phyloP scores from a whole-genome alignment of 2,329 filamentous ascomycete species.

The Diaporthe australafricana region DNA sequence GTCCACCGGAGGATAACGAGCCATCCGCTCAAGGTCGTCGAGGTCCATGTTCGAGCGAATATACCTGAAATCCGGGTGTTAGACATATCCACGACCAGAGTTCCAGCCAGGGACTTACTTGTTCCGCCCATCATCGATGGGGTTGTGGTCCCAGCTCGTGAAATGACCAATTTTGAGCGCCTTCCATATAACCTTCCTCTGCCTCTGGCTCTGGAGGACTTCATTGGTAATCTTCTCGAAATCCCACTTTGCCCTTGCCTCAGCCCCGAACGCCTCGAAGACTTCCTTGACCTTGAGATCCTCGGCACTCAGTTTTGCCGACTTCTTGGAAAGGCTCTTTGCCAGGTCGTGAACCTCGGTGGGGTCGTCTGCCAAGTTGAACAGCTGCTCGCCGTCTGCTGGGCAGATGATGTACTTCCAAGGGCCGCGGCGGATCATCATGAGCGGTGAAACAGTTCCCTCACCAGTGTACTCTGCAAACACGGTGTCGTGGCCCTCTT shows the following conservation, averaged over 20 bases:
- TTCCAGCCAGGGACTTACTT: constrained; percentile 61
- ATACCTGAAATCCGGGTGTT: constrained; percentile 65
- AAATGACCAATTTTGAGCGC: constrained; percentile 82
- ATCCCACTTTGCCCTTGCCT: constrained; percentile 83
- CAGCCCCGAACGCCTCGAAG: constrained; percentile 76
- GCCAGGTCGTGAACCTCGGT: constrained; percentile 81
- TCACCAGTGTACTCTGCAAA: constrained; percentile 96
- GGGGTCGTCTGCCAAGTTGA: constrained; percentile 81
- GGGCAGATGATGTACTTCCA: constrained; percentile 95
- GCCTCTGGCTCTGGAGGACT: constrained; percentile 82
- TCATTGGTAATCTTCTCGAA: constrained; percentile 80
- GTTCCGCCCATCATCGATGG: constrained; percentile 74
- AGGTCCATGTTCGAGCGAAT: constrained; percentile 87
- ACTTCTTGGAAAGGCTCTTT: constrained; percentile 54
- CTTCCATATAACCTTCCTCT: constrained; percentile 81
- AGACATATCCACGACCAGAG: background rate
- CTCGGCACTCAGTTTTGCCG: constrained; percentile 49
- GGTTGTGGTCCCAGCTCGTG: constrained; percentile 88
- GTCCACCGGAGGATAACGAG: constrained; percentile 77
- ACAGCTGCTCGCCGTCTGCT: constrained; percentile 86
- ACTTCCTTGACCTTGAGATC: constrained; percentile 61
- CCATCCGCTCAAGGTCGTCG: constrained; percentile 82
- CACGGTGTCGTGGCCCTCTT: constrained; percentile 83
- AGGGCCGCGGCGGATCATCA: constrained; percentile 90
- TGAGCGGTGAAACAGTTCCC: constrained; percentile 86